Base-by-base conservation (phyloP, 1,284 basidiomycete genomes). In the Golubevia pallescens region DNA sequence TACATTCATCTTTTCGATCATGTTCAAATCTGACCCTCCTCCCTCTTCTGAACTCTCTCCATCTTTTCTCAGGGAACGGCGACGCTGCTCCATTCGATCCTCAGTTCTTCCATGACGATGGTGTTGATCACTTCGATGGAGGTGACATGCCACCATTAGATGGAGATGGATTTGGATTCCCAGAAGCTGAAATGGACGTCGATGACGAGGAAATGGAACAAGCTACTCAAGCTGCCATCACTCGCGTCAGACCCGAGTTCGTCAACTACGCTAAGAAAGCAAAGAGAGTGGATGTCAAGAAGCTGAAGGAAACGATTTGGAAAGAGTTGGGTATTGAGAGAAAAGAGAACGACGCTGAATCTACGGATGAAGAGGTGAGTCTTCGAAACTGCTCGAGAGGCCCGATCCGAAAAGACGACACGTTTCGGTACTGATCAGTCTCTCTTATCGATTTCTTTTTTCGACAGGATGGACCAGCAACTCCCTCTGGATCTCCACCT, bases 301-400 rank as follows among this genome's bases (percentile, higher is more conserved):
- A 92, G 86, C 88, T 99, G 76, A 99, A 99, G 87, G 97, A 99
- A 70, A 97, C 95, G 79, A 98, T 99, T 65, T 99, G 96, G 96
- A 92, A 90, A 80, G 93, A 93, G 4, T 87, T 98, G 51, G 91
- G 62, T 13, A 75, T 81, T 42, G 23, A 58, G 14, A n/a, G 57
- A 42, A 7, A 6, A 19, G 57, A 24, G 57, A 57, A n/a, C 20
- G 32, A n/a, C n/a, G 13, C 55, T 2, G 16, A 34, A 0, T 54
- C 65, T 71, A 65, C 69, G 62, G 82, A 87, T 10, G 88, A 88
- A 13, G 88, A 88, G 21, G 88, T 60, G 57, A 57, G 67, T 20
- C 13, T 24, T 32, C 28, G 34, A 38, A 38, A 38, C 10, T 10
- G 3, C 34, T 38, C 34, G 3, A 4, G 34, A 10, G 3, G 34